Evolutionary conservation across 192 early-diverging fungal species (phyloP), one percentile per base, ranked within the genome.

Genomic region (Lobosporangium transversale): DNA sequence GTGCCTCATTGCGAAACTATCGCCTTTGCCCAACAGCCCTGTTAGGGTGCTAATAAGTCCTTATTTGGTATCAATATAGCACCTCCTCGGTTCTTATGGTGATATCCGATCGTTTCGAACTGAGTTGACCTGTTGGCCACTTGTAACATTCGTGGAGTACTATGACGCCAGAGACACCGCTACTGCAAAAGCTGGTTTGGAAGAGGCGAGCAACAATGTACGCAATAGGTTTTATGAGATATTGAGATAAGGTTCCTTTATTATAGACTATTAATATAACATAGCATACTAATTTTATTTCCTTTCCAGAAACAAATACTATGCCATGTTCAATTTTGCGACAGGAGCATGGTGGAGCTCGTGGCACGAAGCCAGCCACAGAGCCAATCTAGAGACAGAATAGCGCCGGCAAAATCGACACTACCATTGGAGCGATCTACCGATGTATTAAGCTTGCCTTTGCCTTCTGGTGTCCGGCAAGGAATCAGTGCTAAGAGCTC

Each of bases 141-240:
- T 31, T 8, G 27, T 58, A 49, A 66, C 47, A 35, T 50, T 82
- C 10, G 84, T 76, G 7, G 84, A 87, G 44, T 88, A 79, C 49
- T 84, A 79, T 40, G 87, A 88, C 40, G 70, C 68, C 12, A 71
- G 87, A 36, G 57, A 68, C 6, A 82, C 84, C n/a, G 43, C 68
- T 24, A 51, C 43, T 3, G 81, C 80, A 0, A 76, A 66, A 30
- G 20, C 70, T 0, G 43, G 49, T 7, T 66, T 88, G 11, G 58
- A 79, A 48, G 59, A 56, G 24, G 24, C 70, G 21, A 70, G 54
- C 18, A n/a, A 64, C 15, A 69, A 79, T 21, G 86, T 84, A 67
- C 35, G 45, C 52, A 15, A 17, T 37, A 4, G 17, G 23, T 6
- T 15, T 45, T 14, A 15, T 20, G 4, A 45, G 21, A 14, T 20